Percentiles rank a stretch among this genome's conserved stretches.
Evolutionary conservation across 805 yeast species (phyloP).

Genomic region (Myxozyma neotropica): DNA sequence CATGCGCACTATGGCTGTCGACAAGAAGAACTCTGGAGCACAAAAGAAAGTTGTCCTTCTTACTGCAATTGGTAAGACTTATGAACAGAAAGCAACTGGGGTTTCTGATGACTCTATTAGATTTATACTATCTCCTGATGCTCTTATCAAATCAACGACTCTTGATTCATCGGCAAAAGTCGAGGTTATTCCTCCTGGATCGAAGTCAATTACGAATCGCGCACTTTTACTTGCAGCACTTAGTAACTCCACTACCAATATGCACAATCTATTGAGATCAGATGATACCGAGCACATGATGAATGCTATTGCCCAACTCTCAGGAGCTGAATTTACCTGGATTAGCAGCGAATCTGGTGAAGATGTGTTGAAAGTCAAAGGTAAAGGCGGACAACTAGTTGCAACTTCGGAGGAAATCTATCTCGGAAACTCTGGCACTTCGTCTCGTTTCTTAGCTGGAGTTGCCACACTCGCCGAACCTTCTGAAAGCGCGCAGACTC

Average conservation of each 20-base stretch:
- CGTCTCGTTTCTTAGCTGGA: conserved; percentile 89
- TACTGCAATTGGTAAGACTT: conserved; percentile 83
- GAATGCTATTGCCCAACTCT: conserved; percentile 73
- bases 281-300: conserved; percentile 97
- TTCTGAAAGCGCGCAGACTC: conserved; percentile 46
- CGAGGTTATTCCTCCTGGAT: conserved; percentile 86
- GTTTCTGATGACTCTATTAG: conserved; percentile 80
- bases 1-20: conserved; percentile 86
- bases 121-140: conserved; percentile 80
- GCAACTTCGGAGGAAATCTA: conserved; percentile 72
- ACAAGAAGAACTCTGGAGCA: conserved; percentile 93
- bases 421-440: conserved; percentile 97
- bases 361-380: conserved; percentile 79
- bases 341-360: conserved; percentile 69
- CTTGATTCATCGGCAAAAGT: conserved; percentile 44
- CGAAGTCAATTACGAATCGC: conserved; percentile 94
- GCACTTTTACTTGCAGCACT: conserved; percentile 91
- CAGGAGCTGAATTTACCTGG: conserved; percentile 79
- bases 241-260: conserved; percentile 79
- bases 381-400: conserved; percentile 70
- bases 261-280: conserved; percentile 86
- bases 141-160: conserved; percentile 51
- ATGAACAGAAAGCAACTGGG: conserved; percentile 82
- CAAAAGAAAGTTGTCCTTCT: conserved; percentile 84
- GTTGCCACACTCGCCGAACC: conserved; percentile 76